A percentile compares a stretch with the other conserved stretches of the same genome.
Evolutionary conservation across 1,284 basidiomycete species (phyloP).

Genomic region (Boletus calvinii): DNA sequence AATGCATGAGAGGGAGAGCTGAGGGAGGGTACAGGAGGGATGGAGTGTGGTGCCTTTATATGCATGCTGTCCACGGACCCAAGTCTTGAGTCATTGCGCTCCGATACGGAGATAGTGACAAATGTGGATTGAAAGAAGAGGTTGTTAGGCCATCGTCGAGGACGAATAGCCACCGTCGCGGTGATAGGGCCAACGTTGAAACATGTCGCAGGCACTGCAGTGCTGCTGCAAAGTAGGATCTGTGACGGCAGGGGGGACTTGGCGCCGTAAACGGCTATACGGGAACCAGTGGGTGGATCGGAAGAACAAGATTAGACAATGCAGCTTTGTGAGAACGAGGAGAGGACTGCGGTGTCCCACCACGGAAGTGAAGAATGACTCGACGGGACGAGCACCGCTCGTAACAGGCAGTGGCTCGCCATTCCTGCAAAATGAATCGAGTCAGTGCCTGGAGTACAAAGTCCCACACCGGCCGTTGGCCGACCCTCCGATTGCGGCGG

Average conservation of each 20-base stretch:
- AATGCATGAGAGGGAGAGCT: slow-evolving; percentile 30
- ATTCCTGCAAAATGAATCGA: slow-evolving; percentile 29
- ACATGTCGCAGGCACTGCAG: slow-evolving; percentile 37
- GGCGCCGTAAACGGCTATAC: slow-evolving; percentile 26
- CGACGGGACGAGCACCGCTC: slow-evolving; percentile 22
- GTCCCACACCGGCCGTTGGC: slow-evolving; percentile 13
- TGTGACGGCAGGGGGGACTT: slow-evolving; percentile 26
- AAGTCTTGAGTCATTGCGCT: slow-evolving; percentile 18
- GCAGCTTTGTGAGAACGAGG: slow-evolving; percentile 19
- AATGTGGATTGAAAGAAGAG: slow-evolving; percentile 29
- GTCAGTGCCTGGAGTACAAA: slow-evolving; percentile 24
- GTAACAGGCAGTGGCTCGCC: slow-evolving; percentile 19
- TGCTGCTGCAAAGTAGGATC: slow-evolving; percentile 27
- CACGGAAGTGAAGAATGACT: slow-evolving; percentile 22
- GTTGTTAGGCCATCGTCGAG: slow-evolving; percentile 26
- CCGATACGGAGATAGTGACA: slow-evolving; percentile 34
- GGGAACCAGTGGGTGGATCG: slow-evolving; percentile 17
- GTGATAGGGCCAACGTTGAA: slow-evolving; percentile 35
- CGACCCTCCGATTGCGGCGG: slow-evolving; percentile 19
- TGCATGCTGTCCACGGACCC: slow-evolving; percentile 25
- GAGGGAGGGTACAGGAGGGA: slow-evolving; percentile 7
- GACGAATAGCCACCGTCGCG: slow-evolving; percentile 35
- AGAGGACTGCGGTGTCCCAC: slow-evolving; percentile 22
- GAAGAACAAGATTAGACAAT: slow-evolving; percentile 25
- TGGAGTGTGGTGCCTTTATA: slow-evolving; percentile 29